Conservation (phyloP, 768 basidiomycete species). For the Thelephora ganbajun region DNA sequence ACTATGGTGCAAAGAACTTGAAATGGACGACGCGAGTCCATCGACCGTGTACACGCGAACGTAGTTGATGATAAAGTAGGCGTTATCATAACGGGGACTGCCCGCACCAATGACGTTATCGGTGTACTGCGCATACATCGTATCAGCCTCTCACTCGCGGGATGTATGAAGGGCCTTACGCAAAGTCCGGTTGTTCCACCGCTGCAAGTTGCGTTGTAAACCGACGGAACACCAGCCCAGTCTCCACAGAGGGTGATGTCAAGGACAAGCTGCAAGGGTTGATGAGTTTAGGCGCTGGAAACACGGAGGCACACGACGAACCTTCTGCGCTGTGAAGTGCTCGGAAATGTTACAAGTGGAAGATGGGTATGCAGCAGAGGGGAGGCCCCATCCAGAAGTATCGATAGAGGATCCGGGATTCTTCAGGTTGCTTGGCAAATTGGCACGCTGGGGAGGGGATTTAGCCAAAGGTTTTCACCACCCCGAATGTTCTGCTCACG, state of each 20-base stretch:
- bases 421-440: conserved; percentile 23
- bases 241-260: conserved; percentile 45
- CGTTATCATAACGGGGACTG: conserved; percentile 38
- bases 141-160: neutral
- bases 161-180: conserved; percentile 18
- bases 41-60: conserved; percentile 42
- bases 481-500: conserved; percentile 12
- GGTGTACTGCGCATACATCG: conserved; percentile 23
- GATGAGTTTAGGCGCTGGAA: too few species aligned
- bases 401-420: conserved; percentile 21
- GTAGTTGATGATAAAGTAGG: conserved; percentile 57
- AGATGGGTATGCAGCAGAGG: conserved; percentile 28
- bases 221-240: conserved; percentile 35
- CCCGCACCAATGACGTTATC: conserved; percentile 43
- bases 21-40: conserved; percentile 8
- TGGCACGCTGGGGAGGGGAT: conserved; percentile 16
- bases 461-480: too few species aligned
- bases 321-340: conserved; percentile 29
- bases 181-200: conserved; percentile 26
- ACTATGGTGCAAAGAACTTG: conserved; percentile 3
- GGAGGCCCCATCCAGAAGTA: conserved; percentile 28
- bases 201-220: conserved; percentile 32
- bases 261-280: conserved; percentile 26
- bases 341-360: conserved; percentile 28
- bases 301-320: too few species aligned